Percentiles rank a stretch among this genome's conserved stretches.
phyloP scores from a whole-genome alignment of 306 rosid genomes.

The Cicer cuneatum region DNA sequence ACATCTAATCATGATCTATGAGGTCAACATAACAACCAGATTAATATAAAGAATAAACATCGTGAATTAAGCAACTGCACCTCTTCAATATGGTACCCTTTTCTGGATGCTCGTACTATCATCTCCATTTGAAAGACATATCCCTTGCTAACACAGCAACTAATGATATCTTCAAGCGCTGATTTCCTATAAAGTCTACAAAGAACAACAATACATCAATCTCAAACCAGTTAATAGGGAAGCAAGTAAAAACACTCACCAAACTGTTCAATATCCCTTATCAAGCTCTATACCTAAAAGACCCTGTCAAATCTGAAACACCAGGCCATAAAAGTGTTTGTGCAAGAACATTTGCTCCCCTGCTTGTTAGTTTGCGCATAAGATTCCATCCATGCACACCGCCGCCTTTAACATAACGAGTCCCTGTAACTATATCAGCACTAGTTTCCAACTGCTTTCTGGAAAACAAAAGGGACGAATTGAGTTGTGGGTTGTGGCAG shows the following conservation, averaged over 20 bases:
- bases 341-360: slow-evolving; percentile 98
- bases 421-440: slow-evolving; percentile 93
- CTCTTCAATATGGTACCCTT: slow-evolving; percentile 91
- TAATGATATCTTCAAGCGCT: slow-evolving; percentile 89
- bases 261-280: slow-evolving; percentile 37
- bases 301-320: slow-evolving; percentile 97
- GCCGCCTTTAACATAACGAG: slow-evolving; percentile 92
- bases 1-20: background rate
- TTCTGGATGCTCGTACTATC: slow-evolving; percentile 96
- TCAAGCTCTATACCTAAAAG: slow-evolving; percentile 69
- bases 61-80: slow-evolving; percentile 47
- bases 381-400: slow-evolving; percentile 99
- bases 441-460: slow-evolving; percentile 82
- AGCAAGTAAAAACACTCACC: slow-evolving; percentile 31
- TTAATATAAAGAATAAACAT: slow-evolving; percentile 36
- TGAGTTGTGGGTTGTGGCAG: background rate
- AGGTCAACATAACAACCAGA: slow-evolving; percentile 33
- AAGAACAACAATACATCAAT: slow-evolving; percentile 39
- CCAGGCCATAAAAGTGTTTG: slow-evolving; percentile 98
- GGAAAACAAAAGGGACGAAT: slow-evolving; percentile 39
- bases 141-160: slow-evolving; percentile 91
- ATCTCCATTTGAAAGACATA: slow-evolving; percentile 99
- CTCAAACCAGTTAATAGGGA: slow-evolving; percentile 34
- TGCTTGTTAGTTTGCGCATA: slow-evolving; percentile 96
- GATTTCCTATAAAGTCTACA: slow-evolving; percentile 87